Base-by-base conservation (phyloP, 768 basidiomycete species). In the Ephemerocybe angulata region DNA sequence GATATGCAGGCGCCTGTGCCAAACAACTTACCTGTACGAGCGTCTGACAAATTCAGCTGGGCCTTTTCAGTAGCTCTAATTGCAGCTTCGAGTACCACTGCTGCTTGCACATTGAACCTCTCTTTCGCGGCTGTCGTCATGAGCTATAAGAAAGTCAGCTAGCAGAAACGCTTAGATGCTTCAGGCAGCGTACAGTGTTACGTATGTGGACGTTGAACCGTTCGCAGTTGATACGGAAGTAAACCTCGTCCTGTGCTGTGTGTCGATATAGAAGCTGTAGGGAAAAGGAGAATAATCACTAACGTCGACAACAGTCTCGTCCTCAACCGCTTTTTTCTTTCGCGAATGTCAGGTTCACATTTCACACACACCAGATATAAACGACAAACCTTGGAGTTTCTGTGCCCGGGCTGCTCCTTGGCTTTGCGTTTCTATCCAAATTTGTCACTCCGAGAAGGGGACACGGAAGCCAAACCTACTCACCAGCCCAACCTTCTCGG, bases 191-290 rank as follows among this genome's bases (percentile, higher is more conserved):
- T 60, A 92, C 93, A 65, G 86, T 77, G 71, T 97, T 96, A 40
- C 96, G 87, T 50, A 97, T 83, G 62, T 91, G 86, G 29, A 92
- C 76, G 60, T 88, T 85, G 70, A 94, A 96, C 62, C 83, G 88
- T 61, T 93, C 87, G 65, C 86, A 90, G 72, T 98, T 98, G 46
- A 98, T 81, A 46, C 90, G 83, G 65, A 97, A 90, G 69, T 86
- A 85, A 30, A 91, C 80, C 2, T 75, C 75, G 17, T 89, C 83
- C 86, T 93, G 55, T 6, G 27, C 50, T 3, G 46, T 37, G 56
- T 44, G 4, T 63, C 44, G 37, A 57, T 41, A 63, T 33, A 53
- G 30, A 52, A 29, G 27, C 47, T 58, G 21, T 42, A 47, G 37
- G n/a, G 25, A 17, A 37, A 41, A 19, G 57, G 52, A 11, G 47